Evolutionary conservation across 2,329 filamentous ascomycete species (phyloP), one percentile per base, ranked within the genome.

Genomic region (Aspergillus pseudoviridinutans): DNA sequence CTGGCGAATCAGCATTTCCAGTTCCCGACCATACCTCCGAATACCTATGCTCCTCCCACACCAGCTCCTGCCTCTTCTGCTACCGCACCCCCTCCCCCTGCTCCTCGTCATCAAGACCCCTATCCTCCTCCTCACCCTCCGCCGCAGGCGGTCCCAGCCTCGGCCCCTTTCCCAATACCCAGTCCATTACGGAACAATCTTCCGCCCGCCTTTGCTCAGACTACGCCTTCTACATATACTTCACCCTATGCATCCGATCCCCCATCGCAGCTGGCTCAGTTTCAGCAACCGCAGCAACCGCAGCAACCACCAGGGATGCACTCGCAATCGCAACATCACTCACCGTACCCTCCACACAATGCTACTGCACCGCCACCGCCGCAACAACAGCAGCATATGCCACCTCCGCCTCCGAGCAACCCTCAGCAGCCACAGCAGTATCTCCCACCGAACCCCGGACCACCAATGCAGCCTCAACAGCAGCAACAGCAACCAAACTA

Each of bases 171-270:
- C 56, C 67, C 72, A 6, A 68, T 75, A 25, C 71, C 73, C 28
- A 70, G 64, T 61, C 69, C 70, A 17, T 68, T 76, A 58, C 71
- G 71, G 58, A 74, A 69, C 61, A 74, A 68, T 55, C 71, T 77
- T 52, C 75, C 74, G 20, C 66, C 71, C 25, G 71, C 74, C 14
- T 76, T 77, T 56, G 71, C 74, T 29, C 67, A 71, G 47, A 68
- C 69, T 9, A 66, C 65, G 6, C 68, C 71, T 20, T 68, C 73
- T 47, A 73, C 71, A 8, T 77, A 77, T 55, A 73, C 71, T 42
- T 77, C 75, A 27, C 75, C 75, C 32, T 77, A 78, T 60, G 70
- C 74, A 50, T 71, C 70, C 55, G 69, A 73, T 49, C 70, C 74
- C 14, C 66, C 74, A 27, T 67, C 72, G 25, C 70, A 70, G 51